Percentiles rank a stretch among this genome's conserved stretches.
These are phyloP conservation scores for Candida argentea DNA, from an alignment of 805 yeast genomes.

Conservation along the genomic window DNA sequence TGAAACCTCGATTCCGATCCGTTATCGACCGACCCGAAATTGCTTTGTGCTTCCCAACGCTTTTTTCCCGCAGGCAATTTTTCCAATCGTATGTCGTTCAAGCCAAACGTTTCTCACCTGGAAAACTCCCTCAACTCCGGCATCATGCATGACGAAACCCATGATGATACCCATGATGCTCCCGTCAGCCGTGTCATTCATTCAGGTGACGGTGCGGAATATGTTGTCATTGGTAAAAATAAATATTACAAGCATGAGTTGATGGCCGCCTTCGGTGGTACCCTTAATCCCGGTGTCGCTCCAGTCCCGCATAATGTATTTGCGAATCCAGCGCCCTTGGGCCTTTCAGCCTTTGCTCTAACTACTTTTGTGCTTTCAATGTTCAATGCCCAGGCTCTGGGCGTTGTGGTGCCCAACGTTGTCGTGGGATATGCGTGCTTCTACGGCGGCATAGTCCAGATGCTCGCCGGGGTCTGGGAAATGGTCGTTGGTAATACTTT, in stretches of 20 bases:
- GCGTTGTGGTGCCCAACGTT: constrained; percentile 47
- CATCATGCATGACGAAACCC: too few relatives aligned
- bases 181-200: background rate
- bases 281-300: constrained; percentile 13
- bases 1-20: too few relatives aligned
- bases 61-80: too few relatives aligned
- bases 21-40: too few relatives aligned
- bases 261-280: constrained; percentile 20
- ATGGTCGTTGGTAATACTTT: constrained; percentile 62
- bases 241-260: constrained; percentile 24
- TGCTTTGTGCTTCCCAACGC: too few relatives aligned
- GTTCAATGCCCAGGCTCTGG: constrained; percentile 56
- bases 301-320: constrained; percentile 17
- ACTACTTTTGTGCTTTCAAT: constrained; percentile 57
- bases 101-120: too few relatives aligned
- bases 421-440: constrained; percentile 57
- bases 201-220: constrained; percentile 24
- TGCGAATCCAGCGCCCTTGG: constrained; percentile 65
- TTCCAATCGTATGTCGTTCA: too few relatives aligned
- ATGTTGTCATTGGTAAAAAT: constrained; percentile 18
- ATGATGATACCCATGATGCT: too few relatives aligned
- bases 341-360: constrained; percentile 64
- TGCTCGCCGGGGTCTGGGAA: constrained; percentile 67
- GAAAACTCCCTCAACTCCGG: too few relatives aligned
- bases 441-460: constrained; percentile 65